Conservation (phyloP, 2,329 filamentous ascomycete species). For the Aspergillus uvarum region DNA sequence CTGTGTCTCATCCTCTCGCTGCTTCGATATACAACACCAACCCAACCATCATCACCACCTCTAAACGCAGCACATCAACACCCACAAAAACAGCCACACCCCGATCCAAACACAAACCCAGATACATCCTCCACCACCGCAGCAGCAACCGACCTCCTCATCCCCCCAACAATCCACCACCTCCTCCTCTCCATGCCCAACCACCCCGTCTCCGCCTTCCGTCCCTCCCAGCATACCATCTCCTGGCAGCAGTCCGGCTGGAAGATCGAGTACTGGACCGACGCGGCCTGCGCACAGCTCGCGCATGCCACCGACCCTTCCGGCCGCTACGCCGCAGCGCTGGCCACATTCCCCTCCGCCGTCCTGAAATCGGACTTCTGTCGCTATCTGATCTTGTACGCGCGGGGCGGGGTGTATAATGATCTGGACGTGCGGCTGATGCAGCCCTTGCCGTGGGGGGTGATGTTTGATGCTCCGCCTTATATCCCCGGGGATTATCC, state of each 20-base stretch:
- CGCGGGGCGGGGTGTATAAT: constrained; percentile 5
- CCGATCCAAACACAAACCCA: not conserved
- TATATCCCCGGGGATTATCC: not conserved
- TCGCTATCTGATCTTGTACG: constrained; percentile 8
- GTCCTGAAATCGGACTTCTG: constrained; percentile 7
- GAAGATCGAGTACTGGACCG: constrained; percentile 10
- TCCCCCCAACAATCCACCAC: constrained; percentile 4
- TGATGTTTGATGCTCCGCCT: not conserved
- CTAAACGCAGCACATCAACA: no score
- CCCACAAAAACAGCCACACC: not conserved
- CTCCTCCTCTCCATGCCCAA: constrained; percentile 4
- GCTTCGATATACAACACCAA: not conserved
- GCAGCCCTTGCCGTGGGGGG: not conserved
- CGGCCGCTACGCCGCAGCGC: not conserved
- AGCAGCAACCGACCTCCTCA: not conserved
- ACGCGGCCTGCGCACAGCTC: not conserved
- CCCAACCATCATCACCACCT: not conserved
- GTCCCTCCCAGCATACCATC: not conserved
- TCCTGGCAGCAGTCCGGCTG: constrained; percentile 10
- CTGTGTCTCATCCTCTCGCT: not conserved
- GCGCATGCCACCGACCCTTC: not conserved
- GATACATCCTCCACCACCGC: no score
- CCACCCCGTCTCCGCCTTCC: not conserved
- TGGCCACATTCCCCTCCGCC: not conserved
- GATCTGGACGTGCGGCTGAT: constrained; percentile 6